Evolutionary conservation across 169 alveolate species (phyloP), one percentile per base, ranked within the genome.

Genomic region (Eimeria maxima): DNA sequence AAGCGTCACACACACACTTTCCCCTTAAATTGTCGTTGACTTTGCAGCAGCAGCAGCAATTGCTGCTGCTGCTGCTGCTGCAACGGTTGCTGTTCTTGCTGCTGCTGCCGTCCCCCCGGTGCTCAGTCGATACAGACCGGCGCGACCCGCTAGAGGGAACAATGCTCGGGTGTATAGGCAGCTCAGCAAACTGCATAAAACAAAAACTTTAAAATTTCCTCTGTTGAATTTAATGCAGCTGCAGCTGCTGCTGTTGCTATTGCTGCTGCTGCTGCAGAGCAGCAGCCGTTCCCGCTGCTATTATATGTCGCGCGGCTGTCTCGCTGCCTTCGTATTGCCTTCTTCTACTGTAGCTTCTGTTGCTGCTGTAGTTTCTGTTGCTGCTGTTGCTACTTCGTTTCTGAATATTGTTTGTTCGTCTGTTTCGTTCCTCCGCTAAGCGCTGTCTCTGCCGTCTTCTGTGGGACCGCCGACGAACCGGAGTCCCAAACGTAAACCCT

Each of bases 291-390:
- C 47, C 47, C 5, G 24, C 53, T 38, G 20, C 29, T 45, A 11
- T 24, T 38, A 38, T 8, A 10, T 71, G 83, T 71, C 83, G 53
- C 83, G 47, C 47, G 53, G 83, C 83, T 71, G 83, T 71, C 83
- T 71, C 83, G 53, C 53, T 11, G 18, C 16, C 20, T 27, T 11
- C 8, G 22, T 71, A 16, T 20, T 1, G 83, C 83, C 27, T 6
- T 45, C 83, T 60, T 60, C 69, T 11, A 14, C 20, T 60, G n/a
- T 14, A 13, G 27, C n/a, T 60, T 8, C n/a, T 60, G 8, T 27
- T 71, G 27, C 69, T 16, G 11, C 69, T 60, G 18, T 18, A 3
- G 11, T 0, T 60, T 0, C 20, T 60, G 11, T 18, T 71, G 83
- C 83, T 71, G 83, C 83, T 38, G 47, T 27, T 71, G 83, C 83